These are phyloP conservation scores for Avena atlantica DNA, from an alignment of 176 grass and related monocot species.

Conservation along the genomic window DNA sequence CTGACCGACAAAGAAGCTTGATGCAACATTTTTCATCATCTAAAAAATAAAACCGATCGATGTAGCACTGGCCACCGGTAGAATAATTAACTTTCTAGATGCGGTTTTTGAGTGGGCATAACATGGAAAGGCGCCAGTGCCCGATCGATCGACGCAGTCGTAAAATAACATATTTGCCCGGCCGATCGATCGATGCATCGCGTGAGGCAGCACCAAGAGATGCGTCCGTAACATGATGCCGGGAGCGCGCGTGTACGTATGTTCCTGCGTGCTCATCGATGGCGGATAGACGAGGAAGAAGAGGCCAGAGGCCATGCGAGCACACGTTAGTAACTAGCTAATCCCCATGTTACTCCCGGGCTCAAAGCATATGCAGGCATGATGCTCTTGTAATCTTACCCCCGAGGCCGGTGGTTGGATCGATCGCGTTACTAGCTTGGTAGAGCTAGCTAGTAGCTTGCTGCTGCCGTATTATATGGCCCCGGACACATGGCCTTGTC, in stretches of 20 bases:
- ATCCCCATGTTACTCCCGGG: slow-evolving; percentile 40
- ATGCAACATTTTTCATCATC: neutral
- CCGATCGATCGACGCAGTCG: neutral
- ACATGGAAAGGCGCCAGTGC: neutral
- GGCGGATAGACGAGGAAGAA: neutral
- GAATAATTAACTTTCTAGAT: slow-evolving; percentile 8
- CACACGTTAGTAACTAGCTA: slow-evolving; percentile 35
- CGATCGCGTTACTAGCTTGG: neutral
- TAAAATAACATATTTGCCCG: slow-evolving; percentile 33
- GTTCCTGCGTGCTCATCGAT: neutral
- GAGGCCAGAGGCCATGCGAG: neutral
- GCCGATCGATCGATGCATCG: neutral
- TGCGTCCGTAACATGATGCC: slow-evolving; percentile 27
- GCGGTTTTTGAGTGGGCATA: neutral
- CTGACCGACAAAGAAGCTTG: neutral
- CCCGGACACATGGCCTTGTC: neutral
- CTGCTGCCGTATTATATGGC: neutral
- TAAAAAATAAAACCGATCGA: neutral
- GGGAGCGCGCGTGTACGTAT: too few relatives aligned
- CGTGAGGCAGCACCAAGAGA: slow-evolving; percentile 13
- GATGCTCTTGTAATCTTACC: neutral
- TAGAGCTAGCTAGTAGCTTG: neutral
- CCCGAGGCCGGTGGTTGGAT: slow-evolving; percentile 37
- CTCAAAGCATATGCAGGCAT: neutral
- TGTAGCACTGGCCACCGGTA: neutral